Evolutionary conservation across 2,329 filamentous ascomycete genomes (phyloP).

Genomic region (Neonectria magnoliae): DNA sequence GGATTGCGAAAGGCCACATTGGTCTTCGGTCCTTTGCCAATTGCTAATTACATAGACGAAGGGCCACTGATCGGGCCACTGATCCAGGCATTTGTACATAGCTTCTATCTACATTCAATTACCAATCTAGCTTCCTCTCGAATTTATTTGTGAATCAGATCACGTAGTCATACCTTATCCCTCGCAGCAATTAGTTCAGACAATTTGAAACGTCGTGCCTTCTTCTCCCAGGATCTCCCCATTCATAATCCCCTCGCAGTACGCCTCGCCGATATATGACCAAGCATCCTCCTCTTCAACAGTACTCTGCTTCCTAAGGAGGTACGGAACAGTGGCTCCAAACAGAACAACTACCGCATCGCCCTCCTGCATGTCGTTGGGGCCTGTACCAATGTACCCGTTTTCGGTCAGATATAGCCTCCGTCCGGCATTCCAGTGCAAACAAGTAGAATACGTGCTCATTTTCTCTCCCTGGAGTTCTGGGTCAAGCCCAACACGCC

Average conservation of each 20-base stretch:
- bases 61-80: no score
- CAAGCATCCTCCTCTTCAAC: slow-evolving; percentile 22
- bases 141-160: not conserved
- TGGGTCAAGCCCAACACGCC: slow-evolving; percentile 27
- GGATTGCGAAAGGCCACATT: no score
- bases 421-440: slow-evolving; percentile 32
- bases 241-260: slow-evolving; percentile 49
- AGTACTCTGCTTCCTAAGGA: slow-evolving; percentile 32
- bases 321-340: slow-evolving; percentile 43
- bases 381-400: slow-evolving; percentile 45
- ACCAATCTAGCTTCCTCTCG: no score
- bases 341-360: slow-evolving; percentile 44
- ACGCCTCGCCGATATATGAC: slow-evolving; percentile 45
- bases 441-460: slow-evolving; percentile 22
- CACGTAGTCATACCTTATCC: no score
- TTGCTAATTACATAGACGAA: no score
- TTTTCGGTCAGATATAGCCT: slow-evolving; percentile 43
- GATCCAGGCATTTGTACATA: no score
- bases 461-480: slow-evolving; percentile 14
- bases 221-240: slow-evolving; percentile 41
- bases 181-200: not conserved
- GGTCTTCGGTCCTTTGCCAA: no score
- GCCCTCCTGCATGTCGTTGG: slow-evolving; percentile 31
- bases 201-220: slow-evolving; percentile 7
- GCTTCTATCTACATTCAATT: no score